These are phyloP conservation scores for Rubia tinctorum DNA, from an alignment of 305 asterid species.

Conservation along the genomic window DNA sequence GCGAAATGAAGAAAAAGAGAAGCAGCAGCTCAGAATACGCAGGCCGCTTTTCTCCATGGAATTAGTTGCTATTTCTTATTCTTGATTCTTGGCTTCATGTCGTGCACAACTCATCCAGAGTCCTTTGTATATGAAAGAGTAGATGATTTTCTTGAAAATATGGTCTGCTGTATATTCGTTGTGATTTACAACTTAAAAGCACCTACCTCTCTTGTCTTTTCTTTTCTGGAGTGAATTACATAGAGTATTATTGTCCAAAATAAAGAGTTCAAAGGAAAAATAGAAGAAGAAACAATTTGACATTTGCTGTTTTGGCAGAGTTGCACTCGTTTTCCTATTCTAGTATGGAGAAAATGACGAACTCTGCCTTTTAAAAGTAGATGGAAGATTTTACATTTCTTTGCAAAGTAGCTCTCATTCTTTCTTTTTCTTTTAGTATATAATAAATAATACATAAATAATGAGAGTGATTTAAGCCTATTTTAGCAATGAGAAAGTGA, in stretches of 20 bases:
- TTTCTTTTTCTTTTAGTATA: too few species aligned
- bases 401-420: too few species aligned
- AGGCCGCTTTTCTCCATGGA: neutral
- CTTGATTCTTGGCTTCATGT: neutral
- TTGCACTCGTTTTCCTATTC: neutral
- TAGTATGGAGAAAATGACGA: neutral
- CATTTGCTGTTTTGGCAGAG: neutral
- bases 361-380: too few species aligned
- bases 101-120: neutral
- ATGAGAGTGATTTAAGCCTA: too few species aligned
- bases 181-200: neutral
- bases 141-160: neutral
- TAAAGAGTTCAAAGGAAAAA: too few species aligned
- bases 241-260: too few species aligned
- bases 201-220: too few species aligned
- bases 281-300: too few species aligned
- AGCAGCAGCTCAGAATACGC: slow-evolving; percentile 15
- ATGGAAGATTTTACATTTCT: too few species aligned
- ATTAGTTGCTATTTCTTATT: neutral
- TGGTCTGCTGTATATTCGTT: neutral
- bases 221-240: too few species aligned
- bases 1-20: slow-evolving; percentile 26
- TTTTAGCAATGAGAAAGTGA: too few species aligned
- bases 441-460: too few species aligned
- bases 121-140: neutral